Percentiles rank a stretch among this genome's conserved stretches.
Conservation (phyloP, 495 filamentous ascomycete genomes). For the Penicillium cataractarum region DNA sequence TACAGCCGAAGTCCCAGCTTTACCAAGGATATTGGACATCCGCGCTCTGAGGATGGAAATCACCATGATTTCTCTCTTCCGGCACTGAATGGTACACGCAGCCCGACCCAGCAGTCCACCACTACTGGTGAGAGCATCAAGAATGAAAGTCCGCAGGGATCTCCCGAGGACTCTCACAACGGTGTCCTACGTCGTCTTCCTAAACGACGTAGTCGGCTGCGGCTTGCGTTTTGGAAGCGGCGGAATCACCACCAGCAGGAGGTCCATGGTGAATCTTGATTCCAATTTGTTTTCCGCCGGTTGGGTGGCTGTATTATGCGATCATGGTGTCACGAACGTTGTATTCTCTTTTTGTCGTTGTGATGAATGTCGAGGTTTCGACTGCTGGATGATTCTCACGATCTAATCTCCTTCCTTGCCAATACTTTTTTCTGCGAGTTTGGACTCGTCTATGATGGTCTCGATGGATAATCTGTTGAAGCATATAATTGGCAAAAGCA, state of each 20-base stretch:
- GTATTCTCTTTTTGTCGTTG: slow-evolving; percentile 24
- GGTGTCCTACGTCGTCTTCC: slow-evolving; percentile 34
- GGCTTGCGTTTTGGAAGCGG: slow-evolving; percentile 52
- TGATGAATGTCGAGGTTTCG: slow-evolving; percentile 34
- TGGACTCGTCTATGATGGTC: neutral
- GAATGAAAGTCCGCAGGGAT: slow-evolving; percentile 27
- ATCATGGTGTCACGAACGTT: slow-evolving; percentile 39
- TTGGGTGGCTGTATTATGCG: slow-evolving; percentile 27
- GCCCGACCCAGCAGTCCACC: slow-evolving; percentile 36
- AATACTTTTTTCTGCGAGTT: neutral
- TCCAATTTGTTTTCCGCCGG: neutral
- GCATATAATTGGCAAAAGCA: neutral
- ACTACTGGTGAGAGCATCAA: slow-evolving; percentile 37
- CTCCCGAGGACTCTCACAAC: slow-evolving; percentile 19
- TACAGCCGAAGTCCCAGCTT: slow-evolving; percentile 26
- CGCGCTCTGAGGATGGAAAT: slow-evolving; percentile 31
- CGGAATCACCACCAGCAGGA: slow-evolving; percentile 42
- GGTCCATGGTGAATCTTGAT: slow-evolving; percentile 43
- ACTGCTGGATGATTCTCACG: slow-evolving; percentile 39
- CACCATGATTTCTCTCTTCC: slow-evolving; percentile 32
- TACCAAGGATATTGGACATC: slow-evolving; percentile 13
- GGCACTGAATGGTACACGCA: slow-evolving; percentile 31
- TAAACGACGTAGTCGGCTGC: slow-evolving; percentile 47
- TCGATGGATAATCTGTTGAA: neutral
- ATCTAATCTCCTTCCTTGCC: slow-evolving; percentile 9